Evolutionary conservation across 225 moss, liverwort and hornwort species (phyloP).

Genomic region (Physcomitrium patens): DNA sequence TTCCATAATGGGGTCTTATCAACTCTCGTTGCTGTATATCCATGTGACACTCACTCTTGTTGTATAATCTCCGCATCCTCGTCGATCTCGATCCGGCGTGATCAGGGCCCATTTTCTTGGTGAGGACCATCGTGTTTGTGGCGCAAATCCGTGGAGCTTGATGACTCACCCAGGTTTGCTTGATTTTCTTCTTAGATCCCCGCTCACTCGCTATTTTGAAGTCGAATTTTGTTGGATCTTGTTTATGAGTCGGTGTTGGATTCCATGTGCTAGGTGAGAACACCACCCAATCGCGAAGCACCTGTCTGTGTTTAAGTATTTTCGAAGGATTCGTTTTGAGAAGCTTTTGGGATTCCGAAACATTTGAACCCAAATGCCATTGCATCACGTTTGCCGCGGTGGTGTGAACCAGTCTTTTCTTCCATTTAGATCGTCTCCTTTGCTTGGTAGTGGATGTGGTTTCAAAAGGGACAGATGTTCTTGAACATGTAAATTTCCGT

Average conservation of each 20-base stretch:
- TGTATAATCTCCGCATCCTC: neutral
- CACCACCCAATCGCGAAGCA: neutral
- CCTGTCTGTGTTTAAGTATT: neutral
- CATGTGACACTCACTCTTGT: slow-evolving; percentile 4
- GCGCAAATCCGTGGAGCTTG: slow-evolving; percentile 21
- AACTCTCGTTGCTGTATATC: slow-evolving; percentile 5
- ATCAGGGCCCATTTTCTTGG: neutral
- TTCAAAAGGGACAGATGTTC: neutral
- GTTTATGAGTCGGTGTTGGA: neutral
- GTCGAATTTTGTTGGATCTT: neutral
- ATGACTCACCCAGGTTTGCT: slow-evolving; percentile 13
- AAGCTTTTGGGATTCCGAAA: neutral
- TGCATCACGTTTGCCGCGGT: neutral
- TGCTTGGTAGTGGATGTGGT: neutral
- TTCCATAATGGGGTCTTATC: neutral
- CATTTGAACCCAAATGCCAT: neutral
- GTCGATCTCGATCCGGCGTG: slow-evolving; percentile 18
- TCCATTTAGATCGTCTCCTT: neutral
- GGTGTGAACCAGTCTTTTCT: neutral
- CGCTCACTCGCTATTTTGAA: neutral
- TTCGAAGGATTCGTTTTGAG: neutral
- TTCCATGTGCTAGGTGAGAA: neutral
- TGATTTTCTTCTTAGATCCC: neutral
- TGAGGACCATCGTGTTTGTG: neutral
- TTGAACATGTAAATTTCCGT: neutral